Percentiles rank a stretch among this genome's conserved stretches.
Conservation (phyloP, 257 asterid genomes). For the Lithospermum erythrorhizon region DNA sequence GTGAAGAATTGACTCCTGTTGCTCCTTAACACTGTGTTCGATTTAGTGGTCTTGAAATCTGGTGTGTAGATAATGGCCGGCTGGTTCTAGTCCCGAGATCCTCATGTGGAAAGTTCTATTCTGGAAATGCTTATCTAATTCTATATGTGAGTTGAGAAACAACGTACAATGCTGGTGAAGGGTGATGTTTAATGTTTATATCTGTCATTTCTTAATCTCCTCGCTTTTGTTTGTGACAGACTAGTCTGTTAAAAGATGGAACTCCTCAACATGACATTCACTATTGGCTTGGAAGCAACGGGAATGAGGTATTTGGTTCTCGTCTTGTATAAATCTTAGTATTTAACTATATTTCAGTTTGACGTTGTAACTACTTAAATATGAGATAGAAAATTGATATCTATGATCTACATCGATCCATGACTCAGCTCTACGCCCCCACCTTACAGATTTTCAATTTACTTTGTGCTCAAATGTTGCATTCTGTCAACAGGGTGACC, state of each 20-base stretch:
- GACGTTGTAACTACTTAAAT: no score
- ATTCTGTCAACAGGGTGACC: no score
- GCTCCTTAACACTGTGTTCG: constrained; percentile 27
- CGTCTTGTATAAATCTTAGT: constrained; percentile 7
- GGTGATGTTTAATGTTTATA: no score
- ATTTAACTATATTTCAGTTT: not conserved
- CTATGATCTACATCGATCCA: no score
- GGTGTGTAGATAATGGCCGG: constrained; percentile 62
- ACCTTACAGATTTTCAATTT: no score
- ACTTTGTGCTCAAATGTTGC: no score
- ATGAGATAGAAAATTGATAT: no score
- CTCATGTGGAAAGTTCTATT: constrained; percentile 59
- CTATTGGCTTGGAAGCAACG: constrained; percentile 74
- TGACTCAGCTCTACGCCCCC: no score
- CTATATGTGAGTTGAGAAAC: constrained; percentile 39
- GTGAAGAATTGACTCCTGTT: not conserved
- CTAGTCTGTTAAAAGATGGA: constrained; percentile 45
- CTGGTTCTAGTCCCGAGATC: constrained; percentile 51
- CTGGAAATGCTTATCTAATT: constrained; percentile 70
- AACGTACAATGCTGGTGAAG: not conserved
- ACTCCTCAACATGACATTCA: constrained; percentile 58
- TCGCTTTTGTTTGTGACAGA: constrained; percentile 28
- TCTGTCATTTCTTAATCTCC: constrained; percentile 9
- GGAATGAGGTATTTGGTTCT: constrained; percentile 40
- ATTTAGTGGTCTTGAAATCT: constrained; percentile 69